A percentile compares a stretch with the other conserved stretches of the same genome.
Evolutionary conservation across 345 rosid species (phyloP).

Genomic region (Gossypium bickii): DNA sequence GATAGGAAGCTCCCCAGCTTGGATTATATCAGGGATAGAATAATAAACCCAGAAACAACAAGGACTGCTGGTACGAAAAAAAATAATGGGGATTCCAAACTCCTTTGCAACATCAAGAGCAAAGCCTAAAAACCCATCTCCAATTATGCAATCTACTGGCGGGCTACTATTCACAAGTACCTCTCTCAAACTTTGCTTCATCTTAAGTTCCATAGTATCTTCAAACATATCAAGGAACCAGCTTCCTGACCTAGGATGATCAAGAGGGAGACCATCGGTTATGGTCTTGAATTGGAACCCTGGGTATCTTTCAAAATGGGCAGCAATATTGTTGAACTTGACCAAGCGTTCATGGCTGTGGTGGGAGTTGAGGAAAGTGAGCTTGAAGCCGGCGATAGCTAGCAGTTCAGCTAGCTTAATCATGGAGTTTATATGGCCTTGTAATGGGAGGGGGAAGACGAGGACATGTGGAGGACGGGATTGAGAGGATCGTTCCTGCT

Average conservation of each 20-base stretch:
- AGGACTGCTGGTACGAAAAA: slow-evolving; percentile 37
- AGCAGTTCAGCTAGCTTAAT: slow-evolving; percentile 63
- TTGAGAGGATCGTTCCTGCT: not conserved
- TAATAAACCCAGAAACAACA: slow-evolving; percentile 30
- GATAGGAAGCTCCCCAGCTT: slow-evolving; percentile 41
- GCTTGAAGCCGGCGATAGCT: slow-evolving; percentile 33
- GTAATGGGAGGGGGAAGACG: slow-evolving; percentile 53
- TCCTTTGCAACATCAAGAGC: slow-evolving; percentile 30
- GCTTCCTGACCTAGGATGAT: slow-evolving; percentile 20
- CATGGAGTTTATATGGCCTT: slow-evolving; percentile 69
- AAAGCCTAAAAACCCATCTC: slow-evolving; percentile 35
- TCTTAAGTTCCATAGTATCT: slow-evolving; percentile 1
- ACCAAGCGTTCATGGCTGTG: slow-evolving; percentile 27
- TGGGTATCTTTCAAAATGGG: slow-evolving; percentile 29
- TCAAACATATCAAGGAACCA: slow-evolving; percentile 18
- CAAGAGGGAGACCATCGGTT: slow-evolving; percentile 30
- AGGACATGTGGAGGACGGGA: slow-evolving; percentile 27
- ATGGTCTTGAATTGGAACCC: slow-evolving; percentile 33
- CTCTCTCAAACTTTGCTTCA: slow-evolving; percentile 18
- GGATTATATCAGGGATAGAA: slow-evolving; percentile 28
- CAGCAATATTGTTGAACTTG: slow-evolving; percentile 20
- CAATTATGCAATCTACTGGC: slow-evolving; percentile 31
- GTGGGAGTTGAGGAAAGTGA: slow-evolving; percentile 53
- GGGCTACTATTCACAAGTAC: slow-evolving; percentile 10
- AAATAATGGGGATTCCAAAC: slow-evolving; percentile 26